phyloP scores from a whole-genome alignment of 495 filamentous ascomycete species.

The Ramalina intermedia region DNA sequence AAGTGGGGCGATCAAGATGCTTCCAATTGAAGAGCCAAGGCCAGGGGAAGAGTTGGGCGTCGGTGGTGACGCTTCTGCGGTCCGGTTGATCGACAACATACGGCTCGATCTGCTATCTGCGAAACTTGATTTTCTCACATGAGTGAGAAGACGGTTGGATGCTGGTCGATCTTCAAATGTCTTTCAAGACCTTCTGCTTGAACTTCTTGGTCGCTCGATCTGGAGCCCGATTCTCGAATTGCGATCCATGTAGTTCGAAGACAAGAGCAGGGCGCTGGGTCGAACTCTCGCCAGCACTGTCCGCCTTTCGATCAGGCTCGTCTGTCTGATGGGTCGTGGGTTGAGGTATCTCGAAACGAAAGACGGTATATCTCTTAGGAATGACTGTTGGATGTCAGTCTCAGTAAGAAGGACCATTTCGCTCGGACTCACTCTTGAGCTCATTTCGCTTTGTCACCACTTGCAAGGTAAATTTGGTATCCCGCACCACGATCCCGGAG shows the following conservation, averaged over 20 bases:
- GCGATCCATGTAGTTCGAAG: constrained; percentile 79
- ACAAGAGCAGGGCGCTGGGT: constrained; percentile 32
- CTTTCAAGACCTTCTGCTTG: constrained; percentile 56
- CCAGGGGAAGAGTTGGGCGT: constrained; percentile 51
- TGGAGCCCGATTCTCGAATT: constrained; percentile 68
- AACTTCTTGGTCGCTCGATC: constrained; percentile 87
- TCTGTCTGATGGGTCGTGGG: constrained; percentile 15
- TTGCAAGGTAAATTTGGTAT: constrained; percentile 76
- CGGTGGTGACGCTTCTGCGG: constrained; percentile 55
- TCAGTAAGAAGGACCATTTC: background rate
- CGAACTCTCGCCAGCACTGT: constrained; percentile 12
- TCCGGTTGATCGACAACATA: constrained; percentile 90
- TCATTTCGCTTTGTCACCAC: constrained; percentile 51
- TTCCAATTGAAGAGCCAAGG: constrained; percentile 54
- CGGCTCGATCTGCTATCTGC: constrained; percentile 38
- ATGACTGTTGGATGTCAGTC: constrained; percentile 31
- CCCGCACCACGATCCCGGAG: constrained; percentile 74
- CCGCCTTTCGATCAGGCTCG: constrained; percentile 7
- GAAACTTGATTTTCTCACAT: constrained; percentile 5
- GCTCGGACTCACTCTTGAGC: constrained; percentile 40
- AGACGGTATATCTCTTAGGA: constrained; percentile 81
- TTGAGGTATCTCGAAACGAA: constrained; percentile 57
- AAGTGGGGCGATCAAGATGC: constrained; percentile 82
- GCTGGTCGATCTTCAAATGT: constrained; percentile 35
- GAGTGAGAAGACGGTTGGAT: background rate